Evolutionary conservation across 805 yeast species (phyloP).

Genomic region (Starmerella stellata): DNA sequence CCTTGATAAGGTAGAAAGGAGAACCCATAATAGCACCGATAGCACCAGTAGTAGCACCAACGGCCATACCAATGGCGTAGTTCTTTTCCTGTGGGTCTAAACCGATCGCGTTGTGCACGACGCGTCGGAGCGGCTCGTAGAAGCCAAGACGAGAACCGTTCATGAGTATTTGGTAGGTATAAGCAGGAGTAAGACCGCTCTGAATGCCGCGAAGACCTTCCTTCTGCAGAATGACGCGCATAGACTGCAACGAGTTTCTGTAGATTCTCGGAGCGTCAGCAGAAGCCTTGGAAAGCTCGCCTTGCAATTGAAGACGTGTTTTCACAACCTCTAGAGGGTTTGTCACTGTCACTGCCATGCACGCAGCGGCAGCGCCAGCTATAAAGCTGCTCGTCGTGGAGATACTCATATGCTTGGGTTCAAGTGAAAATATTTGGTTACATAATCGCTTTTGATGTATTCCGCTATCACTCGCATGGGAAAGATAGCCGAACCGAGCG

Average conservation of each 20-base stretch:
- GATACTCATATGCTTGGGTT: conserved; percentile 3
- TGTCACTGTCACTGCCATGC: conserved; percentile 93
- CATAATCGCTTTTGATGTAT: too few species aligned
- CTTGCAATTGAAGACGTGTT: conserved; percentile 91
- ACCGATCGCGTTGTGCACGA: conserved; percentile 36
- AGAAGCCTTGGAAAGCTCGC: conserved; percentile 44
- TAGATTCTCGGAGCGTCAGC: conserved; percentile 37
- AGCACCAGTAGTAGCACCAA: conserved; percentile 74
- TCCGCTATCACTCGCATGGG: too few species aligned
- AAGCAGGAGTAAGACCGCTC: conserved; percentile 78
- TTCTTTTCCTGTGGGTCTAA: conserved; percentile 33
- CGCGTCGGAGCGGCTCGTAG: conserved; percentile 68
- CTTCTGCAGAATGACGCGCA: conserved; percentile 46
- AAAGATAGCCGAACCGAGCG: too few species aligned
- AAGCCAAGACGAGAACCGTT: conserved; percentile 91
- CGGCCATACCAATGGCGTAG: conserved; percentile 47
- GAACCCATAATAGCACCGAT: conserved; percentile 82
- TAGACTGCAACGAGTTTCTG: conserved; percentile 73
- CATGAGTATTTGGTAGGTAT: conserved; percentile 71
- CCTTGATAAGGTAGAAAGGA: conserved; percentile 81
- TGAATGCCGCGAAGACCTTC: conserved; percentile 84
- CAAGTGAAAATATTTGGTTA: neutral
- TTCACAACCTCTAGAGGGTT: conserved; percentile 91
- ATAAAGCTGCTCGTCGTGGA: conserved; percentile 42
- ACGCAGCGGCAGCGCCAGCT: conserved; percentile 89